Conservation (phyloP, 2,329 filamentous ascomycete genomes). For the Tolypocladium cylindrosporum region DNA sequence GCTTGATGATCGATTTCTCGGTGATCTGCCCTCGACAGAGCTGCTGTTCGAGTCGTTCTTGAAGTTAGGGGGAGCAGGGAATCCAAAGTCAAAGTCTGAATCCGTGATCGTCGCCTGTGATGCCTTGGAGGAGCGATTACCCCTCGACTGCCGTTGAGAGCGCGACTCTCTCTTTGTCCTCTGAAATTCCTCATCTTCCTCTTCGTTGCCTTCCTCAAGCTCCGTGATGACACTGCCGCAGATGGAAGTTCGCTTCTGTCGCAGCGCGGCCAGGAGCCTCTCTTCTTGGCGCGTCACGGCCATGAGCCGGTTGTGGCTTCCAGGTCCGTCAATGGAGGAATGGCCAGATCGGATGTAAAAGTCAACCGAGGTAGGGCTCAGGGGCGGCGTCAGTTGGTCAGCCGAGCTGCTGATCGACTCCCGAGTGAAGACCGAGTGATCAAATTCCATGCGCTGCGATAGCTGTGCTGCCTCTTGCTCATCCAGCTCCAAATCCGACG, state of each 20-base stretch:
- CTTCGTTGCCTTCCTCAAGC: slow-evolving; percentile 22
- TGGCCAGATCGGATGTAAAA: slow-evolving; percentile 31
- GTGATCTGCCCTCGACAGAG: not conserved
- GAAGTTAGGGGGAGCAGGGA: slow-evolving; percentile 21
- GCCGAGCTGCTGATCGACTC: slow-evolving; percentile 16
- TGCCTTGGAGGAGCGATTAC: slow-evolving; percentile 14
- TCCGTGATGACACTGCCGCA: slow-evolving; percentile 35
- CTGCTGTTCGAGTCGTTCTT: not conserved
- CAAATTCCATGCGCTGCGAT: not conserved
- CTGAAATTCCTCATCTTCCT: not conserved
- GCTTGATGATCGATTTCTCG: not conserved
- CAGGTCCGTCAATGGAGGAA: slow-evolving; percentile 24
- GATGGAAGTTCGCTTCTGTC: slow-evolving; percentile 47
- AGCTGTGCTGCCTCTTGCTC: slow-evolving; percentile 4
- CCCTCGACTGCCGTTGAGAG: slow-evolving; percentile 4
- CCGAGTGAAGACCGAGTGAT: not conserved
- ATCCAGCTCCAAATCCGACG: slow-evolving; percentile 12
- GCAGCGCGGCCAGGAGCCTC: slow-evolving; percentile 45
- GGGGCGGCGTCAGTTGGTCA: slow-evolving; percentile 36
- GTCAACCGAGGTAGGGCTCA: slow-evolving; percentile 42
- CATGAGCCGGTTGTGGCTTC: slow-evolving; percentile 35
- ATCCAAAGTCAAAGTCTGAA: slow-evolving; percentile 22
- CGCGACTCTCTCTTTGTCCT: slow-evolving; percentile 3
- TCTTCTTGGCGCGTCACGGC: slow-evolving; percentile 49
- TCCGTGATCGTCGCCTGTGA: slow-evolving; percentile 20